Evolutionary conservation across 2,329 filamentous ascomycete genomes (phyloP), one percentile per base, ranked within the genome.

Genomic region (Ceratocystis eucalypticola): DNA sequence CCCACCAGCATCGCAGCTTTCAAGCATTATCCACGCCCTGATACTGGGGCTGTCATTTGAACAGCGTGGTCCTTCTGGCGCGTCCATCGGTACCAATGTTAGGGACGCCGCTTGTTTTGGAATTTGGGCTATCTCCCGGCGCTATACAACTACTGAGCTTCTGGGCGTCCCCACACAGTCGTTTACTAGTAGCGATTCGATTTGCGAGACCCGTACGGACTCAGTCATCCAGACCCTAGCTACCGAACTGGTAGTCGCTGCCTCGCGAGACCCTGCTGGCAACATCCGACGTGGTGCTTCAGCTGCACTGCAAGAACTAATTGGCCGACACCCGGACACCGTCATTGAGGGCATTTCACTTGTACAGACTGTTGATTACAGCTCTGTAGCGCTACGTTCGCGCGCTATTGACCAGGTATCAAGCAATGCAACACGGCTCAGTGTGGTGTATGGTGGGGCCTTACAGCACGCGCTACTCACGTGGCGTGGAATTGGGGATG

Each of bases 61-160:
- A 74, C 91, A 96, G 72, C 83, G 92, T 67, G 89, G 88, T 59
- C 84, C 90, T 0, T 91, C 90, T 2, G 93, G 94, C n/a, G 85
- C 83, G 12, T 92, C 90, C 2, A 80, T 93, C 10, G 94, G 94
- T 1, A 88, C 89, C 1, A 96, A 95, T 71, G 92, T 99, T 17
- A 85, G 94, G 61, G 94, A 99, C 77, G 93, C 94, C 12, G 91
- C 94, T 2, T 96, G 92, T 74, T 99, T 97, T 74, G 94, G 94
- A 5, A 87, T 97, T 28, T 99, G 94, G 94, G 88, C 92, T 1
- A 75, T 97, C 6, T 90, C 93, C 25, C 83, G 94, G 66, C 87
- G 93, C 65, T 99, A 97, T 71, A 86, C 84, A 0, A 96, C 91
- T 0, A 73, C 78, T 0, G 93, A 97, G 74, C 80, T 97, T 5